Evolutionary conservation across 805 yeast species (phyloP), one percentile per base, ranked within the genome.

Genomic region (Ogataea ganodermae): DNA sequence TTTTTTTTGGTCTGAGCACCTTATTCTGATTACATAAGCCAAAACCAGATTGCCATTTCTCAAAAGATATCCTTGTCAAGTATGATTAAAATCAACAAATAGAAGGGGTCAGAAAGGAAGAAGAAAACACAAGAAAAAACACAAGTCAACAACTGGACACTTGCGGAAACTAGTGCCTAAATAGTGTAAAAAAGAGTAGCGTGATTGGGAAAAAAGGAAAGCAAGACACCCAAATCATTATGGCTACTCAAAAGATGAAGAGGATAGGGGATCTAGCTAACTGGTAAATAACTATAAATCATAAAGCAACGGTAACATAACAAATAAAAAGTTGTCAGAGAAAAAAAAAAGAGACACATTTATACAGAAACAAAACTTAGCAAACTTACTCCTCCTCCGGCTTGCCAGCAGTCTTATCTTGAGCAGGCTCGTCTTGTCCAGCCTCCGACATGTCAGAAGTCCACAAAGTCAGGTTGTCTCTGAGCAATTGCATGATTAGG

Each of bases 401-500:
- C 57, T 66, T 62, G 33, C 57, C 64, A 46, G 61, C 58, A 42
- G 61, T 37, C 52, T 68, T 68, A 53, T 67, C 72, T 44, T 66
- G 63, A 41, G 65, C 67, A 55, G 74, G 68, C 55, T 79, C 85
- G 48, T 80, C 83, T 63, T 77, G 82, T 55, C 81, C 82, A 52
- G 90, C 84, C 72, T 87, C 92, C 44, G 91, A 84, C 85, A 89
- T 86, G 69, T 89, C 97, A 42, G 88, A 83, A 59, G 96, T 90
- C 99, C 99, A 92, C 78, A 92, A 83, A 58, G 98, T 92, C 78
- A 92, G 80, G 83, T 92, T 92, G 76, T 94, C 98, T 78, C 97
- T 87, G 71, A 94, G 84, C 71, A 94, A 84, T 83, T 94, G 98
- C 99, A 94, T 94, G 69, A 94, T 94, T 71, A 94, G 83, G 61